Percentiles rank a stretch among this genome's conserved stretches.
phyloP scores from a whole-genome alignment of 2,329 filamentous ascomycete genomes.

The Hymenoscyphus fraxineus region DNA sequence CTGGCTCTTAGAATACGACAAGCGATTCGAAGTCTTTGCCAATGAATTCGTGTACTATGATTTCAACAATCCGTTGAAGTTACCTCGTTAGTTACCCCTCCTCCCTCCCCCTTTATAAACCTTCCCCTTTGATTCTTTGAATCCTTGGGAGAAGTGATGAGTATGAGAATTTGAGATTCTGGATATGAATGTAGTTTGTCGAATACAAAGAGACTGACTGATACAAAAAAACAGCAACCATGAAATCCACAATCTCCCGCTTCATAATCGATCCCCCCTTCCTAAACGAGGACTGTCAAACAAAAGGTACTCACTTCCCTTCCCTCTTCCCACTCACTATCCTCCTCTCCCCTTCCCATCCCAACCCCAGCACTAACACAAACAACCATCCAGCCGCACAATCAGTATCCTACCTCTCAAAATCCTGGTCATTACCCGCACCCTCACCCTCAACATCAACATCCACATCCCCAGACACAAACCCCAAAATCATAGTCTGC shows the following conservation, averaged over 20 bases:
- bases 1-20: slow-evolving; percentile 69
- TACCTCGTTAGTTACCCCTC: slow-evolving; percentile 49
- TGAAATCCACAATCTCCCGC: slow-evolving; percentile 64
- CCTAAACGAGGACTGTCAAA: slow-evolving; percentile 75
- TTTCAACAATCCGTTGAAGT: slow-evolving; percentile 62
- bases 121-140: no score
- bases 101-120: no score
- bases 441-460: slow-evolving; percentile 1
- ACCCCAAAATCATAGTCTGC: slow-evolving; percentile 55
- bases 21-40: slow-evolving; percentile 65
- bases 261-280: slow-evolving; percentile 78
- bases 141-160: not conserved
- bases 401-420: slow-evolving; percentile 70
- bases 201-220: not conserved
- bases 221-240: slow-evolving; percentile 33
- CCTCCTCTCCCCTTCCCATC: no score
- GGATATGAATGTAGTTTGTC: no score
- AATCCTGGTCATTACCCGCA: slow-evolving; percentile 29
- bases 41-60: slow-evolving; percentile 73
- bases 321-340: not conserved
- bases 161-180: not conserved
- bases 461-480: no score
- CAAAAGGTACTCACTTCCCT: slow-evolving; percentile 57
- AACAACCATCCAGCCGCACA: slow-evolving; percentile 71
- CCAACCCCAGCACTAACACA: no score